A percentile compares a stretch with the other conserved stretches of the same genome.
These are phyloP conservation scores for Arachis hypogaea DNA, from an alignment of 306 rosid genomes.

Conservation along the genomic window DNA sequence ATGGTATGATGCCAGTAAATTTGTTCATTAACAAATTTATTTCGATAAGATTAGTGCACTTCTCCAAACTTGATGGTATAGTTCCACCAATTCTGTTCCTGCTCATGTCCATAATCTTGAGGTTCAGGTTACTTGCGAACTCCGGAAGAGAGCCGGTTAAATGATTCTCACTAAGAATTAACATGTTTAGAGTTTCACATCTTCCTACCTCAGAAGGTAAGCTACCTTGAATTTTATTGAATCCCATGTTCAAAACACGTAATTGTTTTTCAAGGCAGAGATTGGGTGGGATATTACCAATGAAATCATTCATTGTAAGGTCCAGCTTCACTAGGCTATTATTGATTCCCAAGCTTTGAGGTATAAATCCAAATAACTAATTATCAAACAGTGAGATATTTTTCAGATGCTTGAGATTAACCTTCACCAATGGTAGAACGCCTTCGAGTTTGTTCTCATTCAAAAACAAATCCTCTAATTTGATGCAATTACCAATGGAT, in stretches of 20 bases:
- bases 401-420: conserved; percentile 52
- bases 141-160: background rate
- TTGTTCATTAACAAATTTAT: background rate
- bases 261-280: background rate
- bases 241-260: background rate
- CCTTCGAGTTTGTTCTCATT: conserved; percentile 43
- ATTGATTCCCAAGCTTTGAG: conserved; percentile 5
- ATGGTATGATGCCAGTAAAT: background rate
- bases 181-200: background rate
- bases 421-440: conserved; percentile 53
- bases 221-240: background rate
- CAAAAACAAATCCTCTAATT: conserved; percentile 42
- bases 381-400: conserved; percentile 54
- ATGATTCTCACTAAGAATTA: background rate
- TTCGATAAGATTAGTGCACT: background rate
- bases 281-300: conserved; percentile 36
- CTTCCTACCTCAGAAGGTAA: background rate
- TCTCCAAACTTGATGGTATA: background rate
- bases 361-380: conserved; percentile 51
- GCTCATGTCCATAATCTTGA: background rate
- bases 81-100: background rate
- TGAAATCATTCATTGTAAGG: background rate
- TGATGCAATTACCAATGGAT: conserved; percentile 55
- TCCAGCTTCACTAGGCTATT: conserved; percentile 1
- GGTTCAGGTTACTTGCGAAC: background rate